Base-by-base conservation (phyloP, 2,329 filamentous ascomycete genomes). In the Monosporascus sp. region DNA sequence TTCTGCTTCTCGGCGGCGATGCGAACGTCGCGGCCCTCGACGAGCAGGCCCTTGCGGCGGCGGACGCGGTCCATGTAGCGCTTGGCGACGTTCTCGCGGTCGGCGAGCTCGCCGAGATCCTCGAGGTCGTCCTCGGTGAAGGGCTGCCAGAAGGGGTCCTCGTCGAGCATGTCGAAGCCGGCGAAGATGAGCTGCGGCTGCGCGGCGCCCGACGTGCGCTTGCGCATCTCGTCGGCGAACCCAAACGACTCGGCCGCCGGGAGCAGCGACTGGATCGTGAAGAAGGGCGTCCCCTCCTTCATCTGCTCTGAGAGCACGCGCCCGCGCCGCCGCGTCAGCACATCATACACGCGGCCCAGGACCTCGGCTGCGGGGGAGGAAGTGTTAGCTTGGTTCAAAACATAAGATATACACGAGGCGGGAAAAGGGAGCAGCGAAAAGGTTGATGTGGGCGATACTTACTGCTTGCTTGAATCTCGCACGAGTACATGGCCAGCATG, bases 141-240 rank as follows among this genome's bases (percentile, higher is more conserved):
- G 1, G 94, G 94, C 47, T 96, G 91, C 94, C 94, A 99, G 75
- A 95, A 96, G 0, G 94, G 94, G 75, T 99, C 94, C 72, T 97
- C 88, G 68, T 97, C 91, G 2, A 97, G 77, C 61, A 96, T 82
- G 70, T 97, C 90, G 66, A 92, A 99, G 1, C 94, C 94, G 7
- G 89, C 83, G 68, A 97, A 99, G 56, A 96, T 87, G 38, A 99
- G 79, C 76, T 97, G 94, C 48, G 94, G 94, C 64, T 90, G 88
- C 1, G 94, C 94, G 3, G 89, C 90, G 3, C 94, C 94, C 6
- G 87, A 91, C 1, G 91, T 96, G 6, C 92, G 83, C 74, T 97
- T 97, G 54, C 94, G 85, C 74, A 99, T 97, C 72, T 99, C 94
- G 67, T 97, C 94, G 5, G 84, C 84, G 74, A 99, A 99, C 1